A percentile compares a stretch with the other conserved stretches of the same genome.
phyloP scores from a whole-genome alignment of 2,329 filamentous ascomycete species.

The Geosmithia morbida region DNA sequence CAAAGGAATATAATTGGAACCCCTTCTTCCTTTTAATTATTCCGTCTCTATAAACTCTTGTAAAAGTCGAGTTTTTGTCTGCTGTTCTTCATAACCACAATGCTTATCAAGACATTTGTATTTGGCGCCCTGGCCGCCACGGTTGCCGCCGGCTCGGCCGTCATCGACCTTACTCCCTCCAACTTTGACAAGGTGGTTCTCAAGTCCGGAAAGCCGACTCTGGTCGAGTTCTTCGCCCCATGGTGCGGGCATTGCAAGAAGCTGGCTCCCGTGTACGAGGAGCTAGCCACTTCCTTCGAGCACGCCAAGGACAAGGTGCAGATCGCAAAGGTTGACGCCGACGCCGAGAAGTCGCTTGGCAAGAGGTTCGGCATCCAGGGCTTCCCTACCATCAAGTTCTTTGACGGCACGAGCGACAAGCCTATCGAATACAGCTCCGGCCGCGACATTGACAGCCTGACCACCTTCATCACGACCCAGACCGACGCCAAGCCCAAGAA shows the following conservation, averaged over 20 bases:
- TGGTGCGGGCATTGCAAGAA: conserved; percentile 99
- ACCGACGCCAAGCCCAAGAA: conserved; percentile 69
- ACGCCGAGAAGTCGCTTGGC: conserved; percentile 72
- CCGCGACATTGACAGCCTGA: conserved; percentile 75
- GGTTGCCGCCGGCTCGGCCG: conserved; percentile 60
- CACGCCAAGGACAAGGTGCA: conserved; percentile 58
- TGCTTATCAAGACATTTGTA: conserved; percentile 47
- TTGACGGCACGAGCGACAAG: conserved; percentile 83
- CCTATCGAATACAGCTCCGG: conserved; percentile 78
- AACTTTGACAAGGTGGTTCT: conserved; percentile 91
- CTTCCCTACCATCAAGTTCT: conserved; percentile 95
- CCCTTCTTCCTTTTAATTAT: not conserved
- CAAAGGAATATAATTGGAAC: not conserved
- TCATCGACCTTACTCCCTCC: conserved; percentile 73
- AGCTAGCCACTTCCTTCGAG: conserved; percentile 64
- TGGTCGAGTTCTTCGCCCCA: conserved; percentile 96
- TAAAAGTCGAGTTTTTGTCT: not conserved
- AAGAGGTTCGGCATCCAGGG: conserved; percentile 81
- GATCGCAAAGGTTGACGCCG: conserved; percentile 93
- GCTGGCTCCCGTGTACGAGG: conserved; percentile 87
- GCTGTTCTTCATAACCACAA: conserved; percentile 12
- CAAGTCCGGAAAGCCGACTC: conserved; percentile 83
- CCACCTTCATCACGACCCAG: conserved; percentile 72
- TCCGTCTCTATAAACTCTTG: conserved; percentile 4
- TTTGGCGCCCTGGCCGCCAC: conserved; percentile 38